phyloP scores from a whole-genome alignment of 2,329 filamentous ascomycete species.

The Cyanodermella asteris region DNA sequence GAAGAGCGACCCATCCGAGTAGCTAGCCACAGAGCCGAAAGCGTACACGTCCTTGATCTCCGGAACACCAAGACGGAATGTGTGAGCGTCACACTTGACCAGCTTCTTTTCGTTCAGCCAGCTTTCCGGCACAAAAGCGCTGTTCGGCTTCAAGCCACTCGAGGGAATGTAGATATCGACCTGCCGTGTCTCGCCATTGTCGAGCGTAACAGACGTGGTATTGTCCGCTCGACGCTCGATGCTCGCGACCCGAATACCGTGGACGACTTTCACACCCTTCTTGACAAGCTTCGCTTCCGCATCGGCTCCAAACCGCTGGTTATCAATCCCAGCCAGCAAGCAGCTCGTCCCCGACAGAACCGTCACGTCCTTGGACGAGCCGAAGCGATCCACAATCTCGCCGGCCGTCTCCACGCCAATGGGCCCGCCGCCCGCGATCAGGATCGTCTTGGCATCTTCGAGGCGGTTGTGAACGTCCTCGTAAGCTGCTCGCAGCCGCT shows the following conservation, averaged over 20 bases:
- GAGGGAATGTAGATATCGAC: constrained; percentile 32
- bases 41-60: constrained; percentile 24
- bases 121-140: constrained; percentile 25
- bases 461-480: constrained; percentile 16
- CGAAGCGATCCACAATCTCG: too few species aligned
- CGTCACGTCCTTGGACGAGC: constrained; percentile 14
- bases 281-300: constrained; percentile 25
- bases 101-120: constrained; percentile 25
- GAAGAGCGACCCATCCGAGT: constrained; percentile 19
- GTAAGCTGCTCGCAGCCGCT: constrained; percentile 13
- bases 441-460: constrained; percentile 19
- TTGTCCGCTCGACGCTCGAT: constrained; percentile 13
- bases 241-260: constrained; percentile 15
- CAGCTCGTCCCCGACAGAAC: constrained; percentile 10
- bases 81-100: constrained; percentile 24
- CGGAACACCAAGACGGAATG: constrained; percentile 24
- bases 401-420: constrained; percentile 27
- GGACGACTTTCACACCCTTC: constrained; percentile 25
- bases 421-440: constrained; percentile 27
- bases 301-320: constrained; percentile 15
- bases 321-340: constrained; percentile 21
- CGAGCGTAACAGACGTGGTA: constrained; percentile 21
- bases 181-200: constrained; percentile 23
- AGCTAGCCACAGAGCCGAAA: constrained; percentile 24
- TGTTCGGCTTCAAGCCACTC: constrained; percentile 30